These are phyloP conservation scores for Acrocalymma vagum DNA, from an alignment of 2,329 filamentous ascomycete species.

Conservation along the genomic window DNA sequence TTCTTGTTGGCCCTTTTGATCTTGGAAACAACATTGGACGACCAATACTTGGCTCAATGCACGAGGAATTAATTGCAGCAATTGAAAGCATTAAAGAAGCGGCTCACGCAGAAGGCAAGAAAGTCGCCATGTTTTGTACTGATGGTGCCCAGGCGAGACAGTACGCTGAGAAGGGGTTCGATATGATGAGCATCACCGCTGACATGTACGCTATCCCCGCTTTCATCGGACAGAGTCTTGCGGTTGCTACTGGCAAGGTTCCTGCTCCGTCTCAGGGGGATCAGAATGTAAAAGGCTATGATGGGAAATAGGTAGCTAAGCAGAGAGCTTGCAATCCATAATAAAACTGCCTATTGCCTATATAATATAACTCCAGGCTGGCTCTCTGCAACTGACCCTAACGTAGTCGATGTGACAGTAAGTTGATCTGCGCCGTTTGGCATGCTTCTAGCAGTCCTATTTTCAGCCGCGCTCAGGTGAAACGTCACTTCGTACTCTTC, in stretches of 20 bases:
- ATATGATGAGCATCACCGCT: conserved; percentile 59
- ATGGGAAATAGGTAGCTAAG: too few species aligned
- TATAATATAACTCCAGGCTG: too few species aligned
- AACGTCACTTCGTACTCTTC: too few species aligned
- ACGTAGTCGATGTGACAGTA: too few species aligned
- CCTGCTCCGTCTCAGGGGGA: too few species aligned
- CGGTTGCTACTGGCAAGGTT: conserved; percentile 38
- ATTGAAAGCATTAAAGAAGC: conserved; percentile 61
- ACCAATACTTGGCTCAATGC: conserved; percentile 59
- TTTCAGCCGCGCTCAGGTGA: too few species aligned
- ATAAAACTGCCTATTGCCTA: too few species aligned
- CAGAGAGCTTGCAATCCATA: too few species aligned
- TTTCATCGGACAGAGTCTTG: conserved; percentile 47
- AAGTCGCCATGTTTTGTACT: conserved; percentile 63
- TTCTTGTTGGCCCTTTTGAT: conserved; percentile 65
- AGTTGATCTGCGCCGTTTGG: too few species aligned
- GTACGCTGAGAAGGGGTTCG: conserved; percentile 63
- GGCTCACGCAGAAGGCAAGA: conserved; percentile 62
- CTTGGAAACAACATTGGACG: conserved; percentile 66
- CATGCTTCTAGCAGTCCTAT: too few species aligned
- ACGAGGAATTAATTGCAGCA: conserved; percentile 59
- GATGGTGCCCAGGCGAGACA: conserved; percentile 60
- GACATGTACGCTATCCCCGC: conserved; percentile 57
- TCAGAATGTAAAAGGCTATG: conserved; percentile 28
- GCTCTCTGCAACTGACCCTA: too few species aligned